These are phyloP conservation scores for Wickerhamiella allomyrinae DNA, from an alignment of 805 yeast species.

Conservation along the genomic window DNA sequence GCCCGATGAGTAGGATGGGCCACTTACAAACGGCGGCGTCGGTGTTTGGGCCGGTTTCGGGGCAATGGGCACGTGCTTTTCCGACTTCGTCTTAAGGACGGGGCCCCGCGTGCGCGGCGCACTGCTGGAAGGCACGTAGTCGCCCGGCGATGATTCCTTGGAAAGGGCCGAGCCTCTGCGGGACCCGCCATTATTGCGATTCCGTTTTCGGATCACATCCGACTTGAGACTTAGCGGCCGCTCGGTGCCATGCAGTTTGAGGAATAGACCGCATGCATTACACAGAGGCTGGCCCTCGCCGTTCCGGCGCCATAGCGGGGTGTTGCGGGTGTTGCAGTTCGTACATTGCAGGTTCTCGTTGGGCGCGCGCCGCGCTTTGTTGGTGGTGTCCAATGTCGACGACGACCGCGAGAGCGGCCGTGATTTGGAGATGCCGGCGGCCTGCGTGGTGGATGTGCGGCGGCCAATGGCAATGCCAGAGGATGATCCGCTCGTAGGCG, in stretches of 20 bases:
- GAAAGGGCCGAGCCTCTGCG: slow-evolving; percentile 1
- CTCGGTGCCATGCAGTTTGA: slow-evolving; percentile 88
- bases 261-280: slow-evolving; percentile 90
- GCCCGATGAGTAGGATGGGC: too few species aligned
- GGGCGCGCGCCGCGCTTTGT: background rate
- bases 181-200: slow-evolving; percentile 30
- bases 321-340: slow-evolving; percentile 82
- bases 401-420: slow-evolving; percentile 2
- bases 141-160: background rate
- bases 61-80: slow-evolving; percentile 13
- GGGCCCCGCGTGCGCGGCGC: background rate
- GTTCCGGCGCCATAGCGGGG: slow-evolving; percentile 91
- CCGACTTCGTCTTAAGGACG: background rate
- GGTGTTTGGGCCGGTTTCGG: slow-evolving; percentile 12
- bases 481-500: too few species aligned
- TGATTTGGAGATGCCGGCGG: background rate
- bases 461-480: background rate
- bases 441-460: background rate
- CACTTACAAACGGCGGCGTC: background rate
- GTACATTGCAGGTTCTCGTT: slow-evolving; percentile 37
- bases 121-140: background rate
- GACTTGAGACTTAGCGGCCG: slow-evolving; percentile 88
- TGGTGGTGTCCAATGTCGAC: background rate
- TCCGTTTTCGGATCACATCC: slow-evolving; percentile 87
- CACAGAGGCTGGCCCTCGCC: slow-evolving; percentile 91